A percentile compares a stretch with the other conserved stretches of the same genome.
These are phyloP conservation scores for Panicum virgatum DNA, from an alignment of 202 grass and related monocot genomes.

Conservation along the genomic window DNA sequence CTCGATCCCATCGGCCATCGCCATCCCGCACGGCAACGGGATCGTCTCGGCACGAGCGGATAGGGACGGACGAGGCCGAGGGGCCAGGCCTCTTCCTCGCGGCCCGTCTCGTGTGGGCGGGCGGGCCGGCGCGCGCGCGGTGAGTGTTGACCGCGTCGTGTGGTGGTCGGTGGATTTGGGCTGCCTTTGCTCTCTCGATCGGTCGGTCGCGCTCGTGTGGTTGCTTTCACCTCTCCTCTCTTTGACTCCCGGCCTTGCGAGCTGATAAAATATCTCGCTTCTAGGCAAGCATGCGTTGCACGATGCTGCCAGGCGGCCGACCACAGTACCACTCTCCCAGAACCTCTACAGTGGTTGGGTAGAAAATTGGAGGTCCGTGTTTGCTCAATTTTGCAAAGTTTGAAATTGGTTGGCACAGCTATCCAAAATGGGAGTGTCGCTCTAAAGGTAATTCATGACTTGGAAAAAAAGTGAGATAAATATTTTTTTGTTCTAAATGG, in stretches of 20 bases:
- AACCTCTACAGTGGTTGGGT: neutral
- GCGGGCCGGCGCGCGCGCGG: too few species aligned
- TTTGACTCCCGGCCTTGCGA: neutral
- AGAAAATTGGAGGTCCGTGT: neutral
- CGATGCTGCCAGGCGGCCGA: neutral
- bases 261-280: constrained; percentile 16
- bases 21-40: neutral
- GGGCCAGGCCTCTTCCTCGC: neutral
- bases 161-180: constrained; percentile 11
- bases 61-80: neutral
- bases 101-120: neutral
- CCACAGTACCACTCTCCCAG: too few species aligned
- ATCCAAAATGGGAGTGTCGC: neutral
- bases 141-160: neutral
- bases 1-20: too few species aligned
- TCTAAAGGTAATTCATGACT: too few species aligned
- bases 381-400: neutral
- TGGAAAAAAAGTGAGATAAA: too few species aligned
- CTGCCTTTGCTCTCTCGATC: neutral
- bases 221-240: neutral
- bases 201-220: neutral
- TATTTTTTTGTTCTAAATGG: too few species aligned
- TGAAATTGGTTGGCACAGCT: neutral
- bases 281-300: neutral
- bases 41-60: constrained; percentile 14